A percentile compares a stretch with the other conserved stretches of the same genome.
These are phyloP conservation scores for Schizochytrium sp. DNA, from an alignment of 108 stramenopile genomes.

Conservation along the genomic window DNA sequence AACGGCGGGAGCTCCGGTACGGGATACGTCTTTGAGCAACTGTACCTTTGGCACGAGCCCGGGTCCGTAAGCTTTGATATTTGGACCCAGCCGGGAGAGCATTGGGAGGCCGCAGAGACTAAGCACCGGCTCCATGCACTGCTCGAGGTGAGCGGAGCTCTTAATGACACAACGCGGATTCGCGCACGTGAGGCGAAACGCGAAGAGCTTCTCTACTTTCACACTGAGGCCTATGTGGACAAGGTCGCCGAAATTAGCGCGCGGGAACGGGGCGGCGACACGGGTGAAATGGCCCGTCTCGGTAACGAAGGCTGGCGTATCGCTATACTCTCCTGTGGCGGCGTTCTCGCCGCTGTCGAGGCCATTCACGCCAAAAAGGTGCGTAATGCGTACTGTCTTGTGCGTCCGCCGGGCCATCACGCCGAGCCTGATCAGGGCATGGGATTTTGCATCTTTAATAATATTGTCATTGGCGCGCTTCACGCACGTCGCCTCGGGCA, in stretches of 20 bases:
- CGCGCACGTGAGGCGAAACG: slow-evolving; percentile 10
- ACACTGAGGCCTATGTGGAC: background rate
- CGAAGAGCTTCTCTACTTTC: slow-evolving; percentile 18
- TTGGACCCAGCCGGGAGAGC: slow-evolving; percentile 17
- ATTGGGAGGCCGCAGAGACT: slow-evolving; percentile 23
- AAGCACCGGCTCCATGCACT: slow-evolving; percentile 21
- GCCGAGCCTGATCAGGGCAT: slow-evolving; percentile 80
- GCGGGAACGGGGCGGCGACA: background rate
- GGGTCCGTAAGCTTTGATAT: background rate
- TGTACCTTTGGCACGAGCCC: slow-evolving; percentile 26
- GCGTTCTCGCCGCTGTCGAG: slow-evolving; percentile 38
- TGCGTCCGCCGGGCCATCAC: slow-evolving; percentile 95
- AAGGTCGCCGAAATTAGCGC: slow-evolving; percentile 12
- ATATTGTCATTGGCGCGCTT: slow-evolving; percentile 61
- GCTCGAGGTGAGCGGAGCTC: background rate
- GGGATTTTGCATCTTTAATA: slow-evolving; percentile 79
- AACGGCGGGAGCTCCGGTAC: background rate
- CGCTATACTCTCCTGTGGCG: slow-evolving; percentile 14
- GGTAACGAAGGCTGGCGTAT: slow-evolving; percentile 16
- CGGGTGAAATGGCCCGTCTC: slow-evolving; percentile 23
- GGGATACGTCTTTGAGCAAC: slow-evolving; percentile 30
- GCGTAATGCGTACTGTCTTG: slow-evolving; percentile 72
- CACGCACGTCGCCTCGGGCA: background rate
- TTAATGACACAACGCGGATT: background rate
- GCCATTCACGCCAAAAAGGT: slow-evolving; percentile 26